Base-by-base conservation (phyloP, 371 early-diverging fungal genomes). In the Phascolomyces articulosus region DNA sequence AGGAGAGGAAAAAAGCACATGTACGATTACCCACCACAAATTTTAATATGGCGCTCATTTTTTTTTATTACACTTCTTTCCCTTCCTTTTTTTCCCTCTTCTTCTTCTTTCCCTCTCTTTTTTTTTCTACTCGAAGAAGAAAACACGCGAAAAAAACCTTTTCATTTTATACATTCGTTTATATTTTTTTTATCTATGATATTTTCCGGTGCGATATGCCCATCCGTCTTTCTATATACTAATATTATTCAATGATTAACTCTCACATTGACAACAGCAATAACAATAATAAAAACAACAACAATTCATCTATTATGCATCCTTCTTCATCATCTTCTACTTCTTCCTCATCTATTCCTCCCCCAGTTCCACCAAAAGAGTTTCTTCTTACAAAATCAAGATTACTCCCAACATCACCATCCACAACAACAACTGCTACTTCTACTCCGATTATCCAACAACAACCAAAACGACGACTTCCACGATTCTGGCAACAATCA, bases 31-130 rank as follows among this genome's bases (percentile, higher is more conserved):
- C 51, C 51, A n/a, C 23, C 51, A 51, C 26, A 51, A 9, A 23
- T 51, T 51, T 51, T 51, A 51, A 51, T 51, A 51, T 51, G 51
- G 51, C 51, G 51, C 51, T 51, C 51, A n/a, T n/a, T 51, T 51
- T 51, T 51, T 49, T 49, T 49, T 26, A 49, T 49, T 49, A 49
- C 51, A 8, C 9, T 24, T 26, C 21, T 49, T 51, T 51, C 16
- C n/a, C 44, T 44, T 44, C 44, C 16, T 41, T 31, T 6, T 31
- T 31, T 31, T 31, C 34, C 34, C 15, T 24, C 26, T 24, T 51
- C 23, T 51, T 51, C 51, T 23, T 51, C 16, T 44, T n/a, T n/a
- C 38, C 13, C 38, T 9, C 13, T 41, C n/a, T 41, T n/a, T 41
- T 41, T 41, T 41, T 3, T n/a, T 41, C 4, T 41, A 13, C 8